Percentiles rank a stretch among this genome's conserved stretches.
Conservation (phyloP, 1,139 yeast species). For the Saccharomyces uvarum region DNA sequence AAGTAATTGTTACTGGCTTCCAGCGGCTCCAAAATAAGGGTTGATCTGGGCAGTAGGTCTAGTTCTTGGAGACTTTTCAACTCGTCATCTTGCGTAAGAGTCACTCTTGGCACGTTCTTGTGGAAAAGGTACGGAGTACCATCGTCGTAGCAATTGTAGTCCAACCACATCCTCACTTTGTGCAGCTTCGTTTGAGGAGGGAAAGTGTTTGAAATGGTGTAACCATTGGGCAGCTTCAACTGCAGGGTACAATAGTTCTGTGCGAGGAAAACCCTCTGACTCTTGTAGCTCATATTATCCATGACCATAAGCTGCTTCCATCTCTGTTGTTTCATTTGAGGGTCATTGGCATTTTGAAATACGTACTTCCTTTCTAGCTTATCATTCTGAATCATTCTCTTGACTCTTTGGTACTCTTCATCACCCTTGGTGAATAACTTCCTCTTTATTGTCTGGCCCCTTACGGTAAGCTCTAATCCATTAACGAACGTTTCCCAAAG, state of each 20-base stretch:
- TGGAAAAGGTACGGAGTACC: constrained; percentile 42
- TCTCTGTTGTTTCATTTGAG: background rate
- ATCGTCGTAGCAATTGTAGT: constrained; percentile 43
- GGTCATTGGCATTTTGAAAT: background rate
- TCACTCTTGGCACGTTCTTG: constrained; percentile 39
- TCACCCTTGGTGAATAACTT: background rate
- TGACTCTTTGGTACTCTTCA: background rate
- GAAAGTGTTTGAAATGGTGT: constrained; percentile 23
- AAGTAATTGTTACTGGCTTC: background rate
- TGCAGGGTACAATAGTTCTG: constrained; percentile 18
- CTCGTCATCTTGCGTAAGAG: constrained; percentile 49
- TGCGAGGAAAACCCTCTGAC: background rate
- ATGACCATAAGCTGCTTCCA: background rate
- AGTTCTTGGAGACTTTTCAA: constrained; percentile 40
- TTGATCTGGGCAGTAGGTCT: constrained; percentile 58
- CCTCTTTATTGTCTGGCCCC: background rate
- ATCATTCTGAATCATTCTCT: background rate
- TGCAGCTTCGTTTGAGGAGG: constrained; percentile 20
- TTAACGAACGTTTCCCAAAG: background rate
- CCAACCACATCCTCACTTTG: constrained; percentile 60
- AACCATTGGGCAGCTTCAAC: constrained; percentile 27
- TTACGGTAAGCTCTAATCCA: background rate
- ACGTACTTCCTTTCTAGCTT: background rate
- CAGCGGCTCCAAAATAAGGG: constrained; percentile 36
- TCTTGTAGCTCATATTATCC: background rate